Conservation (phyloP, 768 basidiomycete species). For the Strobilomyces dryophilus region DNA sequence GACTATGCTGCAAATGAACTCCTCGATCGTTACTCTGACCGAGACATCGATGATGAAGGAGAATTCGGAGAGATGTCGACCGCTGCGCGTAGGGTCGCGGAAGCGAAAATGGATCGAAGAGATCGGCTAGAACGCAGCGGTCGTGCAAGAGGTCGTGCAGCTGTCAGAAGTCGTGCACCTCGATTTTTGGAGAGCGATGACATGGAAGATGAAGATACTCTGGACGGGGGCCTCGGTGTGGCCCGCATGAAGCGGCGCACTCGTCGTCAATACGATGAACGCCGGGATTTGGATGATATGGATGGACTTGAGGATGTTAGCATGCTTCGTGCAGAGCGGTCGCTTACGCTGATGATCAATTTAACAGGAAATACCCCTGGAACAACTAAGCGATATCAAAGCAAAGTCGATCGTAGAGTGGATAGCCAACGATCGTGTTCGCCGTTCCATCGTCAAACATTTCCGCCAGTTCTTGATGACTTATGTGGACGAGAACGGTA, state of each 20-base stretch:
- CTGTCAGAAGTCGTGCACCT: slow-evolving; percentile 76
- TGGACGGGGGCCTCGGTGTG: slow-evolving; percentile 61
- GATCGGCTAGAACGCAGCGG: slow-evolving; percentile 73
- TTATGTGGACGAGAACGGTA: slow-evolving; percentile 87
- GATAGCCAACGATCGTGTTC: slow-evolving; percentile 91
- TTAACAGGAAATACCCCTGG: slow-evolving; percentile 82
- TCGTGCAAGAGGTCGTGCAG: slow-evolving; percentile 66
- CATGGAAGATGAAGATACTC: slow-evolving; percentile 69
- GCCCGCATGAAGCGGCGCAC: slow-evolving; percentile 77
- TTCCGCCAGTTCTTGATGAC: slow-evolving; percentile 96
- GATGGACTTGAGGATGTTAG: slow-evolving; percentile 85
- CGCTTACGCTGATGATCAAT: slow-evolving; percentile 13
- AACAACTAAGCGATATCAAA: slow-evolving; percentile 97
- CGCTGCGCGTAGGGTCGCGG: slow-evolving; percentile 74
- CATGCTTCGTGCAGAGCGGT: slow-evolving; percentile 5
- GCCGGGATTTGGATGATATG: slow-evolving; percentile 84
- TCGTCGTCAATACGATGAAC: slow-evolving; percentile 91
- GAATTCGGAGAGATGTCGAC: slow-evolving; percentile 65
- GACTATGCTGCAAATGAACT: slow-evolving; percentile 84
- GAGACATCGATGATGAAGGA: slow-evolving; percentile 80
- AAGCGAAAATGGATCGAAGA: slow-evolving; percentile 81
- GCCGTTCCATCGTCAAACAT: slow-evolving; percentile 84
- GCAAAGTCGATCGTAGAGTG: slow-evolving; percentile 96
- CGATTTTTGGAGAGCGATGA: slow-evolving; percentile 85
- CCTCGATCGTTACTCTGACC: slow-evolving; percentile 85